A percentile compares a stretch with the other conserved stretches of the same genome.
Conservation (phyloP, 805 yeast genomes). For the Metschnikowia reukaufii region DNA sequence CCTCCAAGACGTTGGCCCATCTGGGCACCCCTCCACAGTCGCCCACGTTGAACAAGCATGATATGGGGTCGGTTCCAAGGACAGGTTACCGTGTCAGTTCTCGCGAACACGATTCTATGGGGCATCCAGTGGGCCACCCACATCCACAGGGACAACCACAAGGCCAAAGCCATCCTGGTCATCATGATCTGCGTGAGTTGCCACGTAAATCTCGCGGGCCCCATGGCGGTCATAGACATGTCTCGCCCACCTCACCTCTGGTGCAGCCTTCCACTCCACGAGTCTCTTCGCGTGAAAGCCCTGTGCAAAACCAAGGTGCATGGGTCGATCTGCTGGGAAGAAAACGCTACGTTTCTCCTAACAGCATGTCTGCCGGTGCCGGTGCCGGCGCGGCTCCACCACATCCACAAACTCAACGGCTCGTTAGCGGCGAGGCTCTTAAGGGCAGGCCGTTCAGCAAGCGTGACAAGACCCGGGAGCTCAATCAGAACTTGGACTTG, state of each 20-base stretch:
- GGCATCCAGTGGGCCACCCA: too few relatives aligned
- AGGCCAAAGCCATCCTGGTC: too few relatives aligned
- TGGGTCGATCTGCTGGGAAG: constrained; percentile 1
- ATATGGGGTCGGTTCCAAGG: not conserved
- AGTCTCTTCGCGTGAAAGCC: not conserved
- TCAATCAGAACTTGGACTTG: constrained; percentile 42
- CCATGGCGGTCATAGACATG: constrained; percentile 2
- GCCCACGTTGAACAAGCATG: not conserved
- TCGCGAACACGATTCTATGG: constrained; percentile 3
- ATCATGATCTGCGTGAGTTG: constrained; percentile 1
- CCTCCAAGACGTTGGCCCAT: constrained; percentile 9
- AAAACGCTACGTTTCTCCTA: not conserved
- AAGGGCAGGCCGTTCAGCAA: constrained; percentile 4
- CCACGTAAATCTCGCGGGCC: constrained; percentile 1
- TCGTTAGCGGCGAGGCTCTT: not conserved
- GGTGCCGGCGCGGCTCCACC: not conserved
- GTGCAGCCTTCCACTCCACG: not conserved
- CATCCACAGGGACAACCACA: too few relatives aligned
- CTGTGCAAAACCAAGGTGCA: not conserved
- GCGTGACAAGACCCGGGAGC: constrained; percentile 33
- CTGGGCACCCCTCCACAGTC: constrained; percentile 1
- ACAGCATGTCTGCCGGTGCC: not conserved
- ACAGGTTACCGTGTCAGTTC: constrained; percentile 1
- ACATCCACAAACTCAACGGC: not conserved
- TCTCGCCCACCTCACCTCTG: constrained; percentile 6